Evolutionary conservation across 2,329 filamentous ascomycete genomes (phyloP), one percentile per base, ranked within the genome.

Genomic region (Magnaporthiopsis rhizophila): DNA sequence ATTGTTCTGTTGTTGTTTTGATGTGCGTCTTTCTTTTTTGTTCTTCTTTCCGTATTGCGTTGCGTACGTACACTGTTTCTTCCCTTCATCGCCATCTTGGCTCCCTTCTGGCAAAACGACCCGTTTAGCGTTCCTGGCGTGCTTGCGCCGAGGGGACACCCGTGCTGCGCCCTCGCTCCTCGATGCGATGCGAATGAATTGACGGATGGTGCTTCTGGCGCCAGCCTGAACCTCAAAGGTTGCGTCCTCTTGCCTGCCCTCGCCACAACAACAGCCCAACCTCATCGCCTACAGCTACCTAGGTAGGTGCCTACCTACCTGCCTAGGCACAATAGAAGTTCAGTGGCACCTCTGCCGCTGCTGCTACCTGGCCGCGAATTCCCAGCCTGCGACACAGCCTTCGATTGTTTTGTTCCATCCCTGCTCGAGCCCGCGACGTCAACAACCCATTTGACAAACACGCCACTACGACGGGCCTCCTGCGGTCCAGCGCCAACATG

Each of bases 401-500:
- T 30, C 6, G 30, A 30, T 24, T 53, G 45, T n/a, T 53, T 53
- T n/a, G 45, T 24, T 53, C 45, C 45, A 53, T 9, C 45, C 38
- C 38, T 6, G 13, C 18, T 7, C 38, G 38, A 15, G 38, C 18
- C 18, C 45, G 45, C 18, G 12, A 9, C 45, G 21, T 53, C 45
- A 53, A 53, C 45, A 24, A 53, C 45, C 18, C 18, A 53, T 24
- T 24, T 4, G n/a, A 53, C 45, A 21, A 1, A 24, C n/a, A 21
- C 45, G 45, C 18, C 45, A 21, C 6, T 53, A 8, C 21, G 45
- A 21, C 45, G n/a, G 45, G 45, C n/a, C 45, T 53, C 45, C n/a
- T 13, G 45, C 30, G 45, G 45, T 56, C 24, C 38, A 13, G 50
- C 45, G 38, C 45, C 61, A 63, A 58, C n/a, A 63, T 63, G 62